phyloP scores from a whole-genome alignment of 768 basidiomycete genomes.

The Boletales sp. region DNA sequence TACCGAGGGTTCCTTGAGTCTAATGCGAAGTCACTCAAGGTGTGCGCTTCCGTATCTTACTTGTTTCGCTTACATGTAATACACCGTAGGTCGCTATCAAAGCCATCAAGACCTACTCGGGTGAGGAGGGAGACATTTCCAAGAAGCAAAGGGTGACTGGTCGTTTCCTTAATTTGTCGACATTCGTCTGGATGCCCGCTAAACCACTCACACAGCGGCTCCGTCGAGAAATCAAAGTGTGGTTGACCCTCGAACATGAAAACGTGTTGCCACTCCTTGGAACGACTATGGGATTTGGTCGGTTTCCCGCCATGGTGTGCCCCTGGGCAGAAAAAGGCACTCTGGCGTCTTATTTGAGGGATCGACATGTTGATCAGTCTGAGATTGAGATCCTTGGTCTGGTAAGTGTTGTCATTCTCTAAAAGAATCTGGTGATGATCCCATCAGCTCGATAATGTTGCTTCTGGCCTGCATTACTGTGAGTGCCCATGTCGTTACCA shows the following conservation, averaged over 20 bases:
- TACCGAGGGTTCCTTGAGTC: not conserved
- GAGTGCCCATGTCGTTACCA: not conserved
- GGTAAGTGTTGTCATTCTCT: not conserved
- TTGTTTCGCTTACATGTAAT: not conserved
- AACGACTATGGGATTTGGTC: too few species aligned
- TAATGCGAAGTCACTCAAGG: not conserved
- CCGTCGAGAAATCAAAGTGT: too few species aligned
- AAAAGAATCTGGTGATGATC: not conserved
- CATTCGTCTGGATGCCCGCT: too few species aligned
- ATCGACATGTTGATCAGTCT: too few species aligned
- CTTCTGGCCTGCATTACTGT: constrained; percentile 4
- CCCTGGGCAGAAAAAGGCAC: too few species aligned
- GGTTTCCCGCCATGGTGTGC: too few species aligned
- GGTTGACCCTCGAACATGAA: too few species aligned
- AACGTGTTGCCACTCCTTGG: too few species aligned
- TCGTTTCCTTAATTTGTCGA: too few species aligned
- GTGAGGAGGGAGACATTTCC: not conserved
- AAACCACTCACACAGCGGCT: too few species aligned
- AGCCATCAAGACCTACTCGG: not conserved
- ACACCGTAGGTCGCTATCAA: not conserved
- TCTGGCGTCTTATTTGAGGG: too few species aligned
- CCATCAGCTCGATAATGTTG: not conserved
- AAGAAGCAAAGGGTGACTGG: not conserved
- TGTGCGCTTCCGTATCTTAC: not conserved
- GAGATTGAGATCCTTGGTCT: not conserved